A percentile compares a stretch with the other conserved stretches of the same genome.
phyloP scores from a whole-genome alignment of 2,329 filamentous ascomycete species.

The Microthyrium microscopicum region DNA sequence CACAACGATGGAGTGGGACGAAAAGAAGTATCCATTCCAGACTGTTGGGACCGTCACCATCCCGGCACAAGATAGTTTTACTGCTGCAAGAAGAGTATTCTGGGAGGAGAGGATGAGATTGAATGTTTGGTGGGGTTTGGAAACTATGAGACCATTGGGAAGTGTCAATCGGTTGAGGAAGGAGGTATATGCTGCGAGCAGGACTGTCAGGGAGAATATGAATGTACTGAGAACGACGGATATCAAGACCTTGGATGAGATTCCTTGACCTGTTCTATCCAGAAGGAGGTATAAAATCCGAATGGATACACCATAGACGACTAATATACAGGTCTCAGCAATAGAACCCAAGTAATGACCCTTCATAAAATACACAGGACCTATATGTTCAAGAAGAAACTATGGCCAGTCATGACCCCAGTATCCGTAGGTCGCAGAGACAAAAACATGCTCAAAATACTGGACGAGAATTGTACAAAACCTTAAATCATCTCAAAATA shows the following conservation, averaged over 20 bases:
- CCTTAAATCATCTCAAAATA: no score
- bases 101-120: constrained; percentile 28
- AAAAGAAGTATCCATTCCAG: constrained; percentile 30
- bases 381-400: no score
- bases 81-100: constrained; percentile 23
- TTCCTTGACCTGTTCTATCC: constrained; percentile 15
- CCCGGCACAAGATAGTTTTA: constrained; percentile 26
- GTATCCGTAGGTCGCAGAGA: no score
- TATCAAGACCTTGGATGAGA: constrained; percentile 22
- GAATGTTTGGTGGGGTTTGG: constrained; percentile 27
- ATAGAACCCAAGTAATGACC: no score
- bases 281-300: no score
- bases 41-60: constrained; percentile 25
- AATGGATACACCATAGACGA: no score
- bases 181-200: constrained; percentile 23
- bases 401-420: no score
- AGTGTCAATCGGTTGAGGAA: constrained; percentile 23
- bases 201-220: constrained; percentile 19
- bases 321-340: no score
- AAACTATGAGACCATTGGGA: constrained; percentile 24
- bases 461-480: no score
- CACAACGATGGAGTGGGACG: constrained; percentile 27
- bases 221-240: constrained; percentile 22
- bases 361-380: no score
- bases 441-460: no score